A percentile compares a stretch with the other conserved stretches of the same genome.
These are phyloP conservation scores for Groenewaldozyma tartarivorans DNA, from an alignment of 805 yeast genomes.

Conservation along the genomic window DNA sequence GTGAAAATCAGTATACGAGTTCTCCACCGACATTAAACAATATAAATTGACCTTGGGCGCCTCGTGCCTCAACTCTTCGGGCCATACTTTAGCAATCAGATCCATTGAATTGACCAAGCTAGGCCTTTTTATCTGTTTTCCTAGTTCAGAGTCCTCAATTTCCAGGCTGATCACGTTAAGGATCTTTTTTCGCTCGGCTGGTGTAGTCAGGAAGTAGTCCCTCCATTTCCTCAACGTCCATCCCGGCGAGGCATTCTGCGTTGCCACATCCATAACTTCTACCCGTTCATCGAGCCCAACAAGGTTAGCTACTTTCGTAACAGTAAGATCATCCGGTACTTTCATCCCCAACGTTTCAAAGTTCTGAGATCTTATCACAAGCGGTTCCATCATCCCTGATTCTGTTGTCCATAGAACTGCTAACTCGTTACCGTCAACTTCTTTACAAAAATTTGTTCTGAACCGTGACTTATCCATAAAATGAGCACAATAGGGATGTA, in stretches of 20 bases:
- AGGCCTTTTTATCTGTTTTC: constrained; percentile 53
- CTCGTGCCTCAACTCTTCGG: constrained; percentile 12
- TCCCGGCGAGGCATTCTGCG: constrained; percentile 50
- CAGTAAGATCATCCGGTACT: constrained; percentile 49
- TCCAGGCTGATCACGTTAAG: constrained; percentile 78
- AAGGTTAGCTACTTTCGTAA: constrained; percentile 43
- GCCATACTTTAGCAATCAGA: constrained; percentile 64
- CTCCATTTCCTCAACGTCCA: constrained; percentile 73
- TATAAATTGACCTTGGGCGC: constrained; percentile 47
- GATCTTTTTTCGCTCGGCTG: constrained; percentile 48
- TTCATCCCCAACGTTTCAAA: constrained; percentile 34
- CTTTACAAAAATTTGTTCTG: constrained; percentile 24
- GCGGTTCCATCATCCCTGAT: constrained; percentile 35
- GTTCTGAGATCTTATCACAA: constrained; percentile 31
- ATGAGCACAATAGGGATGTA: constrained; percentile 1
- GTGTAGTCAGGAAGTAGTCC: constrained; percentile 47
- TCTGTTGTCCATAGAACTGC: constrained; percentile 29
- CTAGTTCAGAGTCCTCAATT: constrained; percentile 47
- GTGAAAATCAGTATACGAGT: constrained; percentile 83
- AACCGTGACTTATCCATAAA: constrained; percentile 14
- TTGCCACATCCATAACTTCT: constrained; percentile 83
- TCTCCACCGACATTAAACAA: constrained; percentile 74
- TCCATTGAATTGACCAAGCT: constrained; percentile 54
- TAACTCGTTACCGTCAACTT: constrained; percentile 28
- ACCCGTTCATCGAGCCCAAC: constrained; percentile 57